Base-by-base conservation (phyloP, 345 rosid species). In the Lenwebbia sp. region DNA sequence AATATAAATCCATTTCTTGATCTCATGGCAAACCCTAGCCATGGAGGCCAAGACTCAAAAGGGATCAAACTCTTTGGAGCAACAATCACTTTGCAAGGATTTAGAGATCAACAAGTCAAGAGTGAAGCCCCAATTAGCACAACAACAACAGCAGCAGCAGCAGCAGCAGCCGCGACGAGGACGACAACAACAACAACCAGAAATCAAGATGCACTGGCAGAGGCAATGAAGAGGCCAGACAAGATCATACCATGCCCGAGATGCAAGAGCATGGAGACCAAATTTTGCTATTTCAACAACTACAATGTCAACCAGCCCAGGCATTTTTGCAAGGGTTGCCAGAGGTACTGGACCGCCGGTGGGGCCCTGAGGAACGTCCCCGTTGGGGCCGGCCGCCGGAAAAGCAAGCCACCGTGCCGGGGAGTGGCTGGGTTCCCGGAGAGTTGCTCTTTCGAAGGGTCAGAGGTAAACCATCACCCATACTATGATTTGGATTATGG, bases 281-380 rank as follows among this genome's bases (percentile, higher is more conserved):
- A 96, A 89, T 96, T 96, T 86, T 96, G 99, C 89, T 96, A 96
- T 90, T 96, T 96, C 91, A 97, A 97, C 84, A 97, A 97, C 85
- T 97, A 97, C 94, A 97, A 97, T 91, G 98, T 97, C 56, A 97
- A 97, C 87, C 99, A 96, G 90, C 99, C 99, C n/a, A 87, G 99
- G 82, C 98, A 97, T 86, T 97, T 95, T 89, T 97, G 99, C 83
- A 97, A 92, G 92, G 98, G 98, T 65, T 97, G 99, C 89, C 99
- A 97, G 86, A 92, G 99, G 89, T 97, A 97, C 87, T 97, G 99
- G 99, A 97, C 99, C 0, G 98, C 98, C 3, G 99, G 99, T 23
- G 99, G 99, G 40, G 97, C 97, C 86, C 97, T 97, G 51, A 90
- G 99, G 49, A 96, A 97, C 85, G 99, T 97, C 49, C 99, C 99